These are phyloP conservation scores for Gnomoniopsis sp. DNA, from an alignment of 2,329 filamentous ascomycete genomes.

Conservation along the genomic window DNA sequence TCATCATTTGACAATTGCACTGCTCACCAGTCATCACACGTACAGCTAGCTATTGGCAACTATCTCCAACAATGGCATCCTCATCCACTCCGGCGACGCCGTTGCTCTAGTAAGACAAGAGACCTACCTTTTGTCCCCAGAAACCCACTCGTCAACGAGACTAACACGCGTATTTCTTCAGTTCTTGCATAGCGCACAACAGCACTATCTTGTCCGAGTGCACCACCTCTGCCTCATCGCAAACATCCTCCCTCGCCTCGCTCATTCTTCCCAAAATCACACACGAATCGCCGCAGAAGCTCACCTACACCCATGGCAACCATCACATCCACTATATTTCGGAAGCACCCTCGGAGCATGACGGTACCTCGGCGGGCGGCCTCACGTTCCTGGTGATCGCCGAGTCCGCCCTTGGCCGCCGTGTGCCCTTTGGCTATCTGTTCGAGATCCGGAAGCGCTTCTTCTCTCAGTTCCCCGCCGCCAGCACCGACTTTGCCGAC, in stretches of 20 bases:
- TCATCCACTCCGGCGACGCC: slow-evolving; percentile 66
- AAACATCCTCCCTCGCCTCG: slow-evolving; percentile 83
- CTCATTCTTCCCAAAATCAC: slow-evolving; percentile 93
- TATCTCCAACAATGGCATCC: slow-evolving; percentile 56
- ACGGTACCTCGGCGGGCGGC: slow-evolving; percentile 65
- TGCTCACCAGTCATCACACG: not conserved
- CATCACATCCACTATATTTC: slow-evolving; percentile 96
- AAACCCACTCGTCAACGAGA: not conserved
- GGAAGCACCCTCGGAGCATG: slow-evolving; percentile 69
- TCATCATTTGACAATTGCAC: no score
- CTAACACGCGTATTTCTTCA: slow-evolving; percentile 34
- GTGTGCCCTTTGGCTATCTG: slow-evolving; percentile 89
- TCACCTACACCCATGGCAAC: slow-evolving; percentile 88
- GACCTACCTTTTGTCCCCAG: not conserved
- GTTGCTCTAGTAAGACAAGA: slow-evolving; percentile 63
- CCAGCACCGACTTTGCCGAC: slow-evolving; percentile 66
- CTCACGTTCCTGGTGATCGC: slow-evolving; percentile 91
- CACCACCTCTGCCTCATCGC: slow-evolving; percentile 77
- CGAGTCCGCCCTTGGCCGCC: slow-evolving; percentile 74
- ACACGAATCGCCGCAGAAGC: slow-evolving; percentile 76
- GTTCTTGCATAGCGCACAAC: slow-evolving; percentile 90
- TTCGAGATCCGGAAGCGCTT: slow-evolving; percentile 89
- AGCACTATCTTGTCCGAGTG: slow-evolving; percentile 92
- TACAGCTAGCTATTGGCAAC: not conserved
- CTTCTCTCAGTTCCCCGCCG: slow-evolving; percentile 64